A percentile compares a stretch with the other conserved stretches of the same genome.
Conservation (phyloP, 208 protist species). For the Leishmania tropica region DNA sequence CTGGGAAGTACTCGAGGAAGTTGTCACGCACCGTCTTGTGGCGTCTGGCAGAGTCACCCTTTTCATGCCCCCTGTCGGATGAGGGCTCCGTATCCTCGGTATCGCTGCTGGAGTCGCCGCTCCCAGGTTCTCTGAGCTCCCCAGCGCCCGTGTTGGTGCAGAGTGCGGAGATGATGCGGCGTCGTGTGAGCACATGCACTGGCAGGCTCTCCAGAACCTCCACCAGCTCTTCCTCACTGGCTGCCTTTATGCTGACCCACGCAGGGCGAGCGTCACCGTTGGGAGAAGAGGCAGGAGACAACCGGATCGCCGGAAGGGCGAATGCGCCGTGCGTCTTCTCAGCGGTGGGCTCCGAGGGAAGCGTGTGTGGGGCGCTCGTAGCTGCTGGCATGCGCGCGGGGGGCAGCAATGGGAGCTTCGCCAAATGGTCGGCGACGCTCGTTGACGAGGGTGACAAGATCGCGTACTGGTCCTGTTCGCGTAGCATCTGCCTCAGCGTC, state of each 20-base stretch:
- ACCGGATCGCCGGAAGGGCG: constrained; percentile 6
- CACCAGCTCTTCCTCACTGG: constrained; percentile 23
- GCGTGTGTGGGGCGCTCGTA: background rate
- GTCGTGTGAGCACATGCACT: constrained; percentile 41
- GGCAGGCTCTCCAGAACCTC: constrained; percentile 49
- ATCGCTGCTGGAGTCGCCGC: background rate
- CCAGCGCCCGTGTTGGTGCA: background rate
- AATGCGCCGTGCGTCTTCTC: background rate
- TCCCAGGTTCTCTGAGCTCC: background rate
- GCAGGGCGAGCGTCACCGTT: constrained; percentile 15
- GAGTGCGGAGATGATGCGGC: constrained; percentile 21
- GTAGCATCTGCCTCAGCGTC: constrained; percentile 18
- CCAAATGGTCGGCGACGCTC: constrained; percentile 13
- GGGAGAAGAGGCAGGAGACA: constrained; percentile 4
- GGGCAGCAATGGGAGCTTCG: background rate
- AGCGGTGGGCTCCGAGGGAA: background rate
- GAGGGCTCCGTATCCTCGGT: background rate
- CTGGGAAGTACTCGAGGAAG: constrained; percentile 58
- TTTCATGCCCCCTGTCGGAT: background rate
- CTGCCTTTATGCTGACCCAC: constrained; percentile 43
- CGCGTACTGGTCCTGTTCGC: constrained; percentile 1
- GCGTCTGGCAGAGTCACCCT: background rate
- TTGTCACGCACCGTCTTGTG: constrained; percentile 20
- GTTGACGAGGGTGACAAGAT: background rate
- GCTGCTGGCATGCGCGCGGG: background rate